Percentiles rank a stretch among this genome's conserved stretches.
Evolutionary conservation across 257 asterid genomes (phyloP).

Genomic region (Capsicum baccatum): DNA sequence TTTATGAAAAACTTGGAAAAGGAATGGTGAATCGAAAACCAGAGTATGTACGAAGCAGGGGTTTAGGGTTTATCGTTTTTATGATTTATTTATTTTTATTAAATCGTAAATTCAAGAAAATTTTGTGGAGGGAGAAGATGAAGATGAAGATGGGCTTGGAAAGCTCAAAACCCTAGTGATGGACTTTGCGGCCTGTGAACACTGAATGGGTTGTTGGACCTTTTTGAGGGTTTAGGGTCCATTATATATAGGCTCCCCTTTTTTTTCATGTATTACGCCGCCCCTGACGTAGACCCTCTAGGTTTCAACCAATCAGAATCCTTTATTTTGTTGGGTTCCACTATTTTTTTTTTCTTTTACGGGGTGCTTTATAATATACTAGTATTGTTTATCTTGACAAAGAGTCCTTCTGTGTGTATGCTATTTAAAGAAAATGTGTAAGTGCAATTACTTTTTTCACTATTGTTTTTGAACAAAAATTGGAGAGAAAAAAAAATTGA

Average conservation of each 20-base stretch:
- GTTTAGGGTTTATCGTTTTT: slow-evolving; percentile 36
- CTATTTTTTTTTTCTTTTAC: not conserved
- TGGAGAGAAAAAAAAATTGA: too few relatives aligned
- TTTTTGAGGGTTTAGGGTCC: not conserved
- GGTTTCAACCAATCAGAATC: slow-evolving; percentile 23
- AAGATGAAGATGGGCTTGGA: slow-evolving; percentile 41
- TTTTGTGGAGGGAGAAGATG: slow-evolving; percentile 30
- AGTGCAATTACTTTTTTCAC: too few relatives aligned
- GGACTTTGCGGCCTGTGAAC: slow-evolving; percentile 38
- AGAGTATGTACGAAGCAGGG: not conserved
- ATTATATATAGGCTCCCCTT: not conserved
- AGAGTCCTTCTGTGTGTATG: too few relatives aligned
- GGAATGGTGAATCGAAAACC: slow-evolving; percentile 28
- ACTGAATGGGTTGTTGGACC: not conserved
- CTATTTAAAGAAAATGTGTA: too few relatives aligned
- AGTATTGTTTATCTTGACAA: not conserved
- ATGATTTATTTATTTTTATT: slow-evolving; percentile 23
- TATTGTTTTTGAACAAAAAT: too few relatives aligned
- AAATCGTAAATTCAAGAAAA: slow-evolving; percentile 28
- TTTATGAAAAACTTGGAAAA: slow-evolving; percentile 5
- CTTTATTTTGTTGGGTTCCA: not conserved
- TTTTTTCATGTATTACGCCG: not conserved
- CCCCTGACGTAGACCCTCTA: slow-evolving; percentile 8
- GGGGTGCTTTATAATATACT: too few relatives aligned
- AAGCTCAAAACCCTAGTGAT: slow-evolving; percentile 43